These are phyloP conservation scores for Angophora floribunda DNA, from an alignment of 345 rosid species.

Conservation along the genomic window DNA sequence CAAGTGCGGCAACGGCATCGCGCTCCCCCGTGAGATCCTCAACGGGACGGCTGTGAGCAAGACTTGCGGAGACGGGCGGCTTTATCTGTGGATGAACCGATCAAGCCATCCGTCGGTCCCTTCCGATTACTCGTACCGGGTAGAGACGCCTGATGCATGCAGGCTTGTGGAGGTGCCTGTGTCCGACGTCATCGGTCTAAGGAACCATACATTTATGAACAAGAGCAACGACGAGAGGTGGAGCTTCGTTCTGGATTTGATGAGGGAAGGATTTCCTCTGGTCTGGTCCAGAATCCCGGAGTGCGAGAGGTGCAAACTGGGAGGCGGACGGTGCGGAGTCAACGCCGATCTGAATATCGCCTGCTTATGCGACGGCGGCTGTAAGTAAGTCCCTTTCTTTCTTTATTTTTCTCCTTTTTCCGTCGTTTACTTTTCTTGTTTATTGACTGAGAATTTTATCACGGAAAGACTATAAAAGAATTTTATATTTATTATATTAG, in stretches of 20 bases:
- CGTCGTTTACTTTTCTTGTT: too few species aligned
- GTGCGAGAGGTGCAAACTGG: conserved; percentile 4
- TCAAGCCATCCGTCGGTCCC: too few species aligned
- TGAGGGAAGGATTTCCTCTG: conserved; percentile 19
- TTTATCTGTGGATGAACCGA: background rate
- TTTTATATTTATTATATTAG: too few species aligned
- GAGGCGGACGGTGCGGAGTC: conserved; percentile 10
- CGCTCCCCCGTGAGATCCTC: background rate
- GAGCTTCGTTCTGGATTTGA: background rate
- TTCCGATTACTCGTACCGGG: background rate
- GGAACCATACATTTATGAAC: background rate
- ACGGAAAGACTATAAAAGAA: too few species aligned
- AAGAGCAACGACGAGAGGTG: background rate
- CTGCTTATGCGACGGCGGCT: conserved; percentile 4
- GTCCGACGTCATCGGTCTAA: background rate
- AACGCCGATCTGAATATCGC: background rate
- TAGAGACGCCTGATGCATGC: conserved; percentile 5
- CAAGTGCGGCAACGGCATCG: background rate
- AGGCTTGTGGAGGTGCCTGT: conserved; percentile 1
- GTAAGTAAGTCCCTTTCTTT: conserved; percentile 4
- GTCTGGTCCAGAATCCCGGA: background rate
- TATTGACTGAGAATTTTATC: too few species aligned
- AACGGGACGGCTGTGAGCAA: background rate
- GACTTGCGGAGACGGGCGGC: background rate
- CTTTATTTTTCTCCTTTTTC: too few species aligned